Conservation (phyloP, 495 filamentous ascomycete genomes). For the Mycothermus thermophilus region DNA sequence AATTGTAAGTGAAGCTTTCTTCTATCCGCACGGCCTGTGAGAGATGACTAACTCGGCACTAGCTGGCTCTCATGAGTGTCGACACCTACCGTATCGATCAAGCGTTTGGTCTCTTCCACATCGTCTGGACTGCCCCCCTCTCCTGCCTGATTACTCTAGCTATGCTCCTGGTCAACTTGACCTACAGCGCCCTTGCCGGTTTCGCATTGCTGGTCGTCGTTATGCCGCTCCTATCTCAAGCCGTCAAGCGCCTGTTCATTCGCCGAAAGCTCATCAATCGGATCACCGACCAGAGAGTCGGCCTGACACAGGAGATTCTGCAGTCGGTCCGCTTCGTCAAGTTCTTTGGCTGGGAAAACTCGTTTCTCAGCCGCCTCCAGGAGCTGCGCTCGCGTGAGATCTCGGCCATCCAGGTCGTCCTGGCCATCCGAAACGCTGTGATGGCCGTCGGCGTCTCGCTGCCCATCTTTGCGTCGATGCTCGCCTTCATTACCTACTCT, state of each 20-base stretch:
- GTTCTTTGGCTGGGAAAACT: constrained; percentile 86
- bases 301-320: constrained; percentile 83
- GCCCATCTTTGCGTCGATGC: constrained; percentile 86
- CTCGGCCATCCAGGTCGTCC: constrained; percentile 57
- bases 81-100: constrained; percentile 85
- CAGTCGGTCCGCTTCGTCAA: constrained; percentile 89
- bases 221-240: constrained; percentile 57
- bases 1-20: constrained; percentile 33
- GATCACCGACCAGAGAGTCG: constrained; percentile 81
- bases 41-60: constrained; percentile 4
- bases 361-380: constrained; percentile 64
- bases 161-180: constrained; percentile 69
- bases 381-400: constrained; percentile 65
- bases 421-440: constrained; percentile 73
- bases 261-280: constrained; percentile 72
- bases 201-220: constrained; percentile 69
- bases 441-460: constrained; percentile 61
- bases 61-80: constrained; percentile 76
- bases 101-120: constrained; percentile 74
- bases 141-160: constrained; percentile 62
- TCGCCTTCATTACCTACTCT: constrained; percentile 86
- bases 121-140: constrained; percentile 76
- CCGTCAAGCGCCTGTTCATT: constrained; percentile 55
- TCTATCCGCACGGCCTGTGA: too few species aligned
- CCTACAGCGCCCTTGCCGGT: constrained; percentile 76